Evolutionary conservation across 768 basidiomycete species (phyloP).

Genomic region (Calocybe cyanea): DNA sequence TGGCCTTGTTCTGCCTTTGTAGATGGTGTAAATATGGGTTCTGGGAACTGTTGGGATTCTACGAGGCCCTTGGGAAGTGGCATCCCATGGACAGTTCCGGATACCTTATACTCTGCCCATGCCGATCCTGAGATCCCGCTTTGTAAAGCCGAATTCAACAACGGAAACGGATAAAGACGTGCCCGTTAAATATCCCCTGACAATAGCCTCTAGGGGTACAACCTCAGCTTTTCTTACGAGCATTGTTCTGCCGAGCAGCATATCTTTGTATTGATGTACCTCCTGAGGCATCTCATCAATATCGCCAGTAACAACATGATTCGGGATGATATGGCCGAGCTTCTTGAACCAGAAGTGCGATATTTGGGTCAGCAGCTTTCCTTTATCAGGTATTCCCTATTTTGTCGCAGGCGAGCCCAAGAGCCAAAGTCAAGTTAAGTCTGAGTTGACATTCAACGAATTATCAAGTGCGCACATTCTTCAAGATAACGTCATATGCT

Average conservation of each 20-base stretch:
- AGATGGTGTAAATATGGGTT: constrained; percentile 91
- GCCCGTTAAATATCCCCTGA: constrained; percentile 97
- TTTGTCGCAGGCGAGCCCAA: background rate
- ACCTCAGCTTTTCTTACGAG: constrained; percentile 88
- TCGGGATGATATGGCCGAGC: constrained; percentile 74
- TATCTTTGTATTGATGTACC: constrained; percentile 66
- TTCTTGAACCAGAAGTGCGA: constrained; percentile 96
- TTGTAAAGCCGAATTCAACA: background rate
- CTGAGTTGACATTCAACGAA: background rate
- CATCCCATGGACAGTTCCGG: constrained; percentile 86
- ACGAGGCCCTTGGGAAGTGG: constrained; percentile 66
- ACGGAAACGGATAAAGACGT: background rate
- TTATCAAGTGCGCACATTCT: constrained; percentile 62
- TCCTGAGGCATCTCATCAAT: constrained; percentile 81
- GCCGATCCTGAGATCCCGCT: constrained; percentile 68
- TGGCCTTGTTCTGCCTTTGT: constrained; percentile 93
- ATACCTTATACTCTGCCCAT: constrained; percentile 90
- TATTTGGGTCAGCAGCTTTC: constrained; percentile 81
- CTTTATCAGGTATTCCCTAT: constrained; percentile 94
- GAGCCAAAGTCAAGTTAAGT: constrained; percentile 7
- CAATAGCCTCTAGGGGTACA: constrained; percentile 91
- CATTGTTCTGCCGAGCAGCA: constrained; percentile 85
- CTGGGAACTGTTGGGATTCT: constrained; percentile 81
- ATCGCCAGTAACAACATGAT: constrained; percentile 81
- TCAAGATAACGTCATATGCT: constrained; percentile 93